phyloP scores from a whole-genome alignment of 306 rosid species.

The Citrullus colocynthis region DNA sequence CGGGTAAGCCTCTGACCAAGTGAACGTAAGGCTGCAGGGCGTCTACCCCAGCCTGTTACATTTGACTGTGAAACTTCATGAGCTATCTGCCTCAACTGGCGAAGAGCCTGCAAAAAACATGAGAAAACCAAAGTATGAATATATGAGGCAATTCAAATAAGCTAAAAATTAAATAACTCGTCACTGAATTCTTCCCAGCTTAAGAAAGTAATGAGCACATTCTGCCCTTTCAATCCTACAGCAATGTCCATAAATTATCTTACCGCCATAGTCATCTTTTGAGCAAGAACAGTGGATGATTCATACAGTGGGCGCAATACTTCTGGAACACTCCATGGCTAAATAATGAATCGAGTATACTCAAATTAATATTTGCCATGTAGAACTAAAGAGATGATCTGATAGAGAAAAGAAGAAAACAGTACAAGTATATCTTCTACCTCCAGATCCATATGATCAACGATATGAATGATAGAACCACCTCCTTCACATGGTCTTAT shows the following conservation, averaged over 20 bases:
- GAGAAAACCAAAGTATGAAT: background rate
- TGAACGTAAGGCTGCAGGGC: slow-evolving; percentile 86
- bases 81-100: slow-evolving; percentile 86
- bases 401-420: background rate
- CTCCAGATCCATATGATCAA: slow-evolving; percentile 93
- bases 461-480: slow-evolving; percentile 89
- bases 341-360: slow-evolving; percentile 7
- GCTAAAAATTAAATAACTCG: background rate
- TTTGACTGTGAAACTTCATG: slow-evolving; percentile 88
- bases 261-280: slow-evolving; percentile 95
- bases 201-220: background rate
- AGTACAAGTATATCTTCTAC: slow-evolving; percentile 16
- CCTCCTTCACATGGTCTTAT: slow-evolving; percentile 98
- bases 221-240: background rate
- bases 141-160: background rate
- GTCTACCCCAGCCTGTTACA: slow-evolving; percentile 90
- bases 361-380: background rate
- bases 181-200: background rate
- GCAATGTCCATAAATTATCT: slow-evolving; percentile 5
- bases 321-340: slow-evolving; percentile 99
- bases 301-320: slow-evolving; percentile 89
- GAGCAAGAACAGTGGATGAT: slow-evolving; percentile 81
- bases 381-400: background rate
- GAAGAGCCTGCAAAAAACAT: slow-evolving; percentile 48
- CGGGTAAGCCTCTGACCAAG: slow-evolving; percentile 88